Percentiles rank a stretch among this genome's conserved stretches.
Evolutionary conservation across 2,329 filamentous ascomycete species (phyloP).

Genomic region (Coleophoma cylindrospora): DNA sequence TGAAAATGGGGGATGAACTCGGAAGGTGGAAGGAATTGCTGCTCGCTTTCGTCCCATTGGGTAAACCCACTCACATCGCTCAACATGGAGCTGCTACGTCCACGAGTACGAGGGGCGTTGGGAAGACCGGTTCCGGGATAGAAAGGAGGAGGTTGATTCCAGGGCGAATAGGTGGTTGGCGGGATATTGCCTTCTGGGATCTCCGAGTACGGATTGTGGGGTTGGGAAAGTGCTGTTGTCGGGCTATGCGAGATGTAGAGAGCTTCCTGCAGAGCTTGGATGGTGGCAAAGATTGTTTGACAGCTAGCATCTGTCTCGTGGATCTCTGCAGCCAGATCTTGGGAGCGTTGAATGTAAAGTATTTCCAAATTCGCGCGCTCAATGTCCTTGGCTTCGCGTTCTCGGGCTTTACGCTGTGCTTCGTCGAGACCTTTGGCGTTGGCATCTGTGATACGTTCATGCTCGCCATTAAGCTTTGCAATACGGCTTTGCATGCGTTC

Average conservation of each 20-base stretch:
- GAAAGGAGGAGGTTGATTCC: conserved; percentile 15
- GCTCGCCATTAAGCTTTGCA: conserved; percentile 67
- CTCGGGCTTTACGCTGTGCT: conserved; percentile 24
- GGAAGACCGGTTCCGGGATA: conserved; percentile 5
- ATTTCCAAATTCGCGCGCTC: conserved; percentile 20
- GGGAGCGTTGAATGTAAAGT: conserved; percentile 18
- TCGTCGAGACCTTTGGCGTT: conserved; percentile 48
- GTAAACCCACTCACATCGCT: conserved; percentile 64
- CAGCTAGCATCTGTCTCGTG: conserved; percentile 1
- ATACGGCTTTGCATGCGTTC: conserved; percentile 70
- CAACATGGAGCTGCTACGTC: conserved; percentile 62
- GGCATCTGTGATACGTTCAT: conserved; percentile 64
- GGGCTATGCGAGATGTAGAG: neutral
- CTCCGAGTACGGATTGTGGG: neutral
- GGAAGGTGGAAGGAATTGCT: conserved; percentile 14
- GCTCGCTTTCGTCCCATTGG: conserved; percentile 47
- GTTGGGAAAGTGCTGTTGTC: neutral
- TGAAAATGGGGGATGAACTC: neutral
- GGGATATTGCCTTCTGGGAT: neutral
- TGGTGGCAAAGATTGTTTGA: conserved; percentile 1
- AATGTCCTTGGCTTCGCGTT: conserved; percentile 19
- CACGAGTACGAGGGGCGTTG: conserved; percentile 29
- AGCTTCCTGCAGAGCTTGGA: conserved; percentile 1
- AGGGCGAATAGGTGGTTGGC: conserved; percentile 1
- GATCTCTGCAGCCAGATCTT: conserved; percentile 4